Evolutionary conservation across 495 filamentous ascomycete genomes (phyloP).

Genomic region (Pseudoneurospora amorphoporcata): DNA sequence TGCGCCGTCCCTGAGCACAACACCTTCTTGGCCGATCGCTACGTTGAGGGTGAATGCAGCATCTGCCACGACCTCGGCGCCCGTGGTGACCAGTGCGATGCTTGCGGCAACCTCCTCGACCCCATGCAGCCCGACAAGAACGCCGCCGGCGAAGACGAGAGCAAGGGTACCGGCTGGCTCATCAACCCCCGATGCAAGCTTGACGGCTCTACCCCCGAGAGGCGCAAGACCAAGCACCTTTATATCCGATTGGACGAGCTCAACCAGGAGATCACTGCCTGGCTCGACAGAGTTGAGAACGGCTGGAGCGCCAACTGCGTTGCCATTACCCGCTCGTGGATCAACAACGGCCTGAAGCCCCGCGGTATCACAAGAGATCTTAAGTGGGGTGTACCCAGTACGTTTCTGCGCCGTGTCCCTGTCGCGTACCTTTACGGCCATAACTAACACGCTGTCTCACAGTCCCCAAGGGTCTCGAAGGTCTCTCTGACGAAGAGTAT

Average conservation of each 20-base stretch:
- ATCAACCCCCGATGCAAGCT: conserved; percentile 65
- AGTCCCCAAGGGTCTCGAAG: conserved; percentile 22
- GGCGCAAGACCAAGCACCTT: conserved; percentile 51
- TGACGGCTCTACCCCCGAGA: conserved; percentile 66
- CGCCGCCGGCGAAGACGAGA: conserved; percentile 11
- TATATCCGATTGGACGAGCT: conserved; percentile 74
- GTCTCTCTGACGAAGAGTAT: conserved; percentile 30
- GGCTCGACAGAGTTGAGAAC: conserved; percentile 44
- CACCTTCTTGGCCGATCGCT: conserved; percentile 85
- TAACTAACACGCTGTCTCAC: conserved; percentile 4
- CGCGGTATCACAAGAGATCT: conserved; percentile 89
- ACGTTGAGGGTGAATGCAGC: conserved; percentile 78
- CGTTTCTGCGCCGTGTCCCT: conserved; percentile 43
- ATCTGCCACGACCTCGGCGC: conserved; percentile 69
- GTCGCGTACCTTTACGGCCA: conserved; percentile 15
- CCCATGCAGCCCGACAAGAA: conserved; percentile 44
- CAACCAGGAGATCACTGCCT: conserved; percentile 60
- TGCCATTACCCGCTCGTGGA: conserved; percentile 64
- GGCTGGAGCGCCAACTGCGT: conserved; percentile 70
- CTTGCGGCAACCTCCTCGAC: conserved; percentile 68
- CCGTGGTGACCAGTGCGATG: conserved; percentile 72
- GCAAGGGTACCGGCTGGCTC: conserved; percentile 22
- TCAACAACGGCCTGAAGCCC: conserved; percentile 69
- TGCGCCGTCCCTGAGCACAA: conserved; percentile 60
- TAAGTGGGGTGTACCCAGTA: conserved; percentile 62